Conservation (phyloP, 169 alveolate genomes). For the Plasmodium ovale region DNA sequence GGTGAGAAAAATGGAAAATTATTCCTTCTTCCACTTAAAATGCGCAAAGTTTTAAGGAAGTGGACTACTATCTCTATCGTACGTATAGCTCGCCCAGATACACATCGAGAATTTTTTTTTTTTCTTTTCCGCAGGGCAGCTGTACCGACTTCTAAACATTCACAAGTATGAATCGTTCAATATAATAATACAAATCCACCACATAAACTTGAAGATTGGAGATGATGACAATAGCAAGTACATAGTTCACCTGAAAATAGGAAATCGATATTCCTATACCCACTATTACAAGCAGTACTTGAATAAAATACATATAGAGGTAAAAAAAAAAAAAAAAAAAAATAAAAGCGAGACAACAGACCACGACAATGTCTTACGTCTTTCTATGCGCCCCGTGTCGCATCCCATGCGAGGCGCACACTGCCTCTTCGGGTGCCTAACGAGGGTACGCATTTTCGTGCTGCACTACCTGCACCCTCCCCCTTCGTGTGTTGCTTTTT, state of each 20-base stretch:
- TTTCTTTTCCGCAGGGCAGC: neutral
- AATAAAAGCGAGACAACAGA: neutral
- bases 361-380: no score
- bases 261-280: constrained; percentile 57
- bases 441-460: no score
- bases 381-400: no score
- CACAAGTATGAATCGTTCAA: constrained; percentile 65
- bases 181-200: constrained; percentile 57
- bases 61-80: no score
- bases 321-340: constrained; percentile 10
- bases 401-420: no score
- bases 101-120: neutral
- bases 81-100: no score
- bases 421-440: neutral
- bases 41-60: no score
- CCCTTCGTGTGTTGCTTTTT: neutral
- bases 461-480: no score
- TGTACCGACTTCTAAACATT: constrained; percentile 54
- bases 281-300: constrained; percentile 53
- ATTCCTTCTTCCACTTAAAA: neutral
- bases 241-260: constrained; percentile 52
- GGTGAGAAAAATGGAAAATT: constrained; percentile 14
- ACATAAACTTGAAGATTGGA: constrained; percentile 53
- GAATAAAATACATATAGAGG: constrained; percentile 57
- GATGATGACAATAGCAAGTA: constrained; percentile 60